Evolutionary conservation across 2,329 filamentous ascomycete genomes (phyloP).

Genomic region (Trichoderma lentiforme): DNA sequence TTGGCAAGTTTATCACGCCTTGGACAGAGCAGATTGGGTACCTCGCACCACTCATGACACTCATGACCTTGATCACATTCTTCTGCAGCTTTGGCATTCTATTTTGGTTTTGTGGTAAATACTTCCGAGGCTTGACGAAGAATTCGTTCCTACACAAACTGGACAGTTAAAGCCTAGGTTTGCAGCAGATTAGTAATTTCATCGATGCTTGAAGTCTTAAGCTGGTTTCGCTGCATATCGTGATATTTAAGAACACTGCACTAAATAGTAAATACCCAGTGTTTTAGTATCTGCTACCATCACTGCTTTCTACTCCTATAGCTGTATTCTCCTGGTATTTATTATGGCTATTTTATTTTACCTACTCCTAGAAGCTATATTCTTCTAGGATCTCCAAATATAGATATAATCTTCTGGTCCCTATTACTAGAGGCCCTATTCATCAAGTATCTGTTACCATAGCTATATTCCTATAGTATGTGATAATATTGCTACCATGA

Average conservation of each 20-base stretch:
- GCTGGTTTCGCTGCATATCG: background rate
- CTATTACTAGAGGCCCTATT: background rate
- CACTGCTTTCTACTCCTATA: background rate
- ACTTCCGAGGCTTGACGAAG: background rate
- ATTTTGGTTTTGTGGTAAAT: conserved; percentile 6
- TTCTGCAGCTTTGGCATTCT: background rate
- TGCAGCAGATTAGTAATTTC: background rate
- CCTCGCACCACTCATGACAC: background rate
- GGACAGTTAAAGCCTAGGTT: background rate
- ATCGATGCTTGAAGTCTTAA: background rate
- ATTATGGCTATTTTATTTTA: background rate
- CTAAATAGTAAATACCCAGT: background rate
- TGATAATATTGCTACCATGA: accelerated
- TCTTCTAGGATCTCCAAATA: background rate
- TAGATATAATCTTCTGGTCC: background rate
- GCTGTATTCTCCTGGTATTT: background rate
- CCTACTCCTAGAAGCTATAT: background rate
- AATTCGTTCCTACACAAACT: background rate
- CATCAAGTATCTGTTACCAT: background rate
- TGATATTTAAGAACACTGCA: background rate
- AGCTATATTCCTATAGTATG: background rate
- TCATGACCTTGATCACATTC: conserved; percentile 10
- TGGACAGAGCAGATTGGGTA: conserved; percentile 1
- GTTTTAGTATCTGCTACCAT: background rate
- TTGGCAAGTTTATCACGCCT: conserved; percentile 9